Percentiles rank a stretch among this genome's conserved stretches.
Evolutionary conservation across 352 stramenopile species (phyloP).

Genomic region (Thraustochytrium sp.): DNA sequence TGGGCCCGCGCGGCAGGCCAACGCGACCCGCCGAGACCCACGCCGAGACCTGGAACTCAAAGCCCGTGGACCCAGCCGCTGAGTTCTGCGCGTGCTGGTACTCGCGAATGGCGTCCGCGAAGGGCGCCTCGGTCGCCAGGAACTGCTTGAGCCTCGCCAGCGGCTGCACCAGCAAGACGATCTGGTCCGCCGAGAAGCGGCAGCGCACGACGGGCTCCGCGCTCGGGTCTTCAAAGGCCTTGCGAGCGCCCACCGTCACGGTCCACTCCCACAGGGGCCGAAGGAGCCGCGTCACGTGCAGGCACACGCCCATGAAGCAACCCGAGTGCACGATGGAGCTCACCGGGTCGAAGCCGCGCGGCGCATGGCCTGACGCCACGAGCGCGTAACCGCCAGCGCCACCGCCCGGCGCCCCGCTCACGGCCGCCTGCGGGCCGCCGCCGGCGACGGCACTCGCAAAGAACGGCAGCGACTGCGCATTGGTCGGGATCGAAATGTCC

Average conservation of each 20-base stretch:
- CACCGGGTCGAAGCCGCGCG: not conserved
- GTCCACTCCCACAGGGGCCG: constrained; percentile 16
- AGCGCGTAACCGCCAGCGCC: not conserved
- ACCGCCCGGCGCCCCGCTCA: not conserved
- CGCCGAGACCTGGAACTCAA: not conserved
- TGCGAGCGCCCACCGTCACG: not conserved
- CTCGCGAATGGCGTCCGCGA: constrained; percentile 18
- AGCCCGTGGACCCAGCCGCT: not conserved
- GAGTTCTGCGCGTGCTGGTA: not conserved
- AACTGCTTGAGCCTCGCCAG: not conserved
- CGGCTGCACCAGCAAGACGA: not conserved
- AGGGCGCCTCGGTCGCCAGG: not conserved
- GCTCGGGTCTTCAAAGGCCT: not conserved
- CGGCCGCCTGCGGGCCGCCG: not conserved
- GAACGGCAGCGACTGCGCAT: not conserved
- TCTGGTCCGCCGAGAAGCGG: not conserved
- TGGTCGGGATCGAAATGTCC: not conserved
- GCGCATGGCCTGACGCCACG: not conserved
- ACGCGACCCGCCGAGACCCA: not conserved
- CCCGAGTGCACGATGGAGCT: not conserved
- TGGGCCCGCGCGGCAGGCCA: not conserved
- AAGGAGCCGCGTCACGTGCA: constrained; percentile 2
- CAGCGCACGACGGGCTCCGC: not conserved
- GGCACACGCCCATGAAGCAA: constrained; percentile 5
- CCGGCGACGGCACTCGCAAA: not conserved